Percentiles rank a stretch among this genome's conserved stretches.
Conservation (phyloP, 169 alveolate species). For the Cryptosporidium xiaoi region DNA sequence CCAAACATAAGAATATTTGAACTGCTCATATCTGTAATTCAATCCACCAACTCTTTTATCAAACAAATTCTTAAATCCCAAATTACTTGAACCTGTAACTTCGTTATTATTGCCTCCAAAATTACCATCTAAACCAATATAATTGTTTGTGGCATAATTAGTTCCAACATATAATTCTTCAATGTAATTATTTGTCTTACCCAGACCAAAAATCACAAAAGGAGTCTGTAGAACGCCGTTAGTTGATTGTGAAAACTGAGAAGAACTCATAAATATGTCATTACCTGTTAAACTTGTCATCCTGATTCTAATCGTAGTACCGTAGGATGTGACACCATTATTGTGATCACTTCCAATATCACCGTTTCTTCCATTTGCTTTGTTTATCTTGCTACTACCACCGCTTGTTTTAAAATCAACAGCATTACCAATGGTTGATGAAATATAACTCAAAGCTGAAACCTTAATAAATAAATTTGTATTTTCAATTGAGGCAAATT, state of each 20-base stretch:
- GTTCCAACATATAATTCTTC: conserved; percentile 87
- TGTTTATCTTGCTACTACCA: background rate
- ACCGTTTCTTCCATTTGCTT: background rate
- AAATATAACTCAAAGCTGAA: conserved; percentile 9
- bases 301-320: conserved; percentile 53
- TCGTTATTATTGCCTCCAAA: background rate
- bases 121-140: background rate
- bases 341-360: background rate
- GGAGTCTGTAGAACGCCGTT: conserved; percentile 78
- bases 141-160: background rate
- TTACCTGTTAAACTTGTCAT: conserved; percentile 49
- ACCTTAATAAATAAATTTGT: conserved; percentile 38
- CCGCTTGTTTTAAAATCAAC: too few species aligned
- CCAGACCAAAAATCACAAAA: conserved; percentile 81
- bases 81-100: background rate
- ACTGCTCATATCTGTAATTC: background rate
- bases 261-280: conserved; percentile 65
- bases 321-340: conserved; percentile 23
- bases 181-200: conserved; percentile 87
- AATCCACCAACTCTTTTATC: conserved; percentile 1
- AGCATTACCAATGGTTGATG: too few species aligned
- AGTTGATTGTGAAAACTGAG: conserved; percentile 79
- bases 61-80: conserved; percentile 11
- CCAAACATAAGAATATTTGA: conserved; percentile 47
- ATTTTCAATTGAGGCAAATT: conserved; percentile 32